Evolutionary conservation across 257 asterid genomes (phyloP).

Genomic region (Leonotis leonurus): DNA sequence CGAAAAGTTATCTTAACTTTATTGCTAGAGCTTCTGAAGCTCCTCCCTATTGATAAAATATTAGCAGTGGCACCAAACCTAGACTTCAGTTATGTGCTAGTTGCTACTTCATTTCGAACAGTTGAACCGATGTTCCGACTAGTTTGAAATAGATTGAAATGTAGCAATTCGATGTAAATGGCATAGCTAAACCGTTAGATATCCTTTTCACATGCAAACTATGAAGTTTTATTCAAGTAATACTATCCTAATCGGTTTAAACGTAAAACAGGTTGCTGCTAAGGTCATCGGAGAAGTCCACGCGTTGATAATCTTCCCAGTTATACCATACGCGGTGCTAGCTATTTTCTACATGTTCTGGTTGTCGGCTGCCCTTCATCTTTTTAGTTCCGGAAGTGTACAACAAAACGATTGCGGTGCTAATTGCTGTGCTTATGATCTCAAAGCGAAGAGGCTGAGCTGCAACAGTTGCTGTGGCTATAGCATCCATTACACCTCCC

Average conservation of each 20-base stretch:
- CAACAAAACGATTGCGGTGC: slow-evolving; percentile 69
- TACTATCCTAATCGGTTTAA: neutral
- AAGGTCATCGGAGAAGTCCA: slow-evolving; percentile 98
- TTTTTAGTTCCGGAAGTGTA: slow-evolving; percentile 84
- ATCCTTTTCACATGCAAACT: neutral
- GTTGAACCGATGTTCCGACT: neutral
- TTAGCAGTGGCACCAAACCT: neutral
- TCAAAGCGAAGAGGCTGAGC: slow-evolving; percentile 57
- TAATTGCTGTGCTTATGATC: slow-evolving; percentile 95
- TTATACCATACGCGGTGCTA: slow-evolving; percentile 67
- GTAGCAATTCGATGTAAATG: neutral
- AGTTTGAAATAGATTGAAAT: neutral
- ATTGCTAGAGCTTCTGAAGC: neutral
- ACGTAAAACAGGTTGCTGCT: slow-evolving; percentile 79
- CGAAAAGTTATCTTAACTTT: neutral
- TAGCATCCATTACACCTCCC: slow-evolving; percentile 65
- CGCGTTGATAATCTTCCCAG: slow-evolving; percentile 78
- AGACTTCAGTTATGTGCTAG: neutral
- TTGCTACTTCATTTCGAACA: neutral
- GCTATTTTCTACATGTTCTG: slow-evolving; percentile 88
- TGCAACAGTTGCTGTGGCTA: slow-evolving; percentile 96
- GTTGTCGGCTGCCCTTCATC: slow-evolving; percentile 89
- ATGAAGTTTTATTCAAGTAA: neutral
- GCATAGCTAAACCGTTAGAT: neutral
- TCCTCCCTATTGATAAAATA: neutral